Evolutionary conservation across 768 basidiomycete genomes (phyloP).

Genomic region (Mycena vitilis): DNA sequence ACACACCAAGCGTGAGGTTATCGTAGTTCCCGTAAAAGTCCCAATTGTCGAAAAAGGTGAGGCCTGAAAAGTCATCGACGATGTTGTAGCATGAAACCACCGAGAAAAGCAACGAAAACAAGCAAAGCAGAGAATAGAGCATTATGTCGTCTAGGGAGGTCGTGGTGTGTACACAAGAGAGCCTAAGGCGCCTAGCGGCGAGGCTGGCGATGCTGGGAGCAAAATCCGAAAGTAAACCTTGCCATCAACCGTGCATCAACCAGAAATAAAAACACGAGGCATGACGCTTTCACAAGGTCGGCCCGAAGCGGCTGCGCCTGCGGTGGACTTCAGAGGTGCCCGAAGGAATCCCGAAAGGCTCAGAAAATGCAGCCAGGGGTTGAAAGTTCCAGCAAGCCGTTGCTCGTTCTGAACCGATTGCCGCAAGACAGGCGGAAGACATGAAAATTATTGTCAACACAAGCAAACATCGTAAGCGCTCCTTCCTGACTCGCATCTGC

Average conservation of each 20-base stretch:
- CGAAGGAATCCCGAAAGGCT: neutral
- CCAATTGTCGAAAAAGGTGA: conserved; percentile 59
- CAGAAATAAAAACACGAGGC: conserved; percentile 33
- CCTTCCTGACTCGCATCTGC: too few species aligned
- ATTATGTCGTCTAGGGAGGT: conserved; percentile 21
- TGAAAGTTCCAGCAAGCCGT: neutral
- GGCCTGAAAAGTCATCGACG: conserved; percentile 52
- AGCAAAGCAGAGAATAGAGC: conserved; percentile 19
- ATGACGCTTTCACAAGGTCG: conserved; percentile 10
- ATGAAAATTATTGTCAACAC: neutral
- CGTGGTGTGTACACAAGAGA: conserved; percentile 29
- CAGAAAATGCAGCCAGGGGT: neutral
- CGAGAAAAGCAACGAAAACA: conserved; percentile 24
- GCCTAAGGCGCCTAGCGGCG: conserved; percentile 25
- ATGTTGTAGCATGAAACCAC: conserved; percentile 44
- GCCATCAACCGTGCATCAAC: conserved; percentile 33
- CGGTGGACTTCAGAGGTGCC: neutral
- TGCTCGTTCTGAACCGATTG: neutral
- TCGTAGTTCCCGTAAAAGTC: conserved; percentile 54
- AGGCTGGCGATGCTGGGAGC: conserved; percentile 30
- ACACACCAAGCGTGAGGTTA: conserved; percentile 47
- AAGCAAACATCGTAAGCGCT: too few species aligned
- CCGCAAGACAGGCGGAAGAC: neutral
- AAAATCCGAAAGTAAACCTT: conserved; percentile 11
- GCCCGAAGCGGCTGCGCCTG: conserved; percentile 5